Evolutionary conservation across 331 rosid genomes (phyloP), one percentile per base, ranked within the genome.

Genomic region (Rhamnella rubrinervis): DNA sequence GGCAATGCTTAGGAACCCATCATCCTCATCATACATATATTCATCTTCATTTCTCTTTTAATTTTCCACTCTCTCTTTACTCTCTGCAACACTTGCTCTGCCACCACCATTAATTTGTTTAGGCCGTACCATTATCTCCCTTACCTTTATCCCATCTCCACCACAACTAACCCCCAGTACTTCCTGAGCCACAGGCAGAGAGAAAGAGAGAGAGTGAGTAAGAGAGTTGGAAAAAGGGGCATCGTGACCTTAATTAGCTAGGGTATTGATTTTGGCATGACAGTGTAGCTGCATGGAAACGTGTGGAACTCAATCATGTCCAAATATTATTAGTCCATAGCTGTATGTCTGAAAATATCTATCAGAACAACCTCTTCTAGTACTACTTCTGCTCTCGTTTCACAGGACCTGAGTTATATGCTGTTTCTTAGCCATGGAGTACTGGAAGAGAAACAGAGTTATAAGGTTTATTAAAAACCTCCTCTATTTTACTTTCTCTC

Each of bases 1-100:
- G 81, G 97, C 59, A 89, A 87, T 72, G 84, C 88, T 78, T 83
- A 89, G 80, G 87, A 86, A 80, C 46, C 63, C 65, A 78, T 46
- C 44, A 78, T 77, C 74, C 61, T 39, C 70, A 47, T 77, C 81
- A 80, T 83, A n/a, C 70, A 52, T 73, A 82, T 77, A 86, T 82
- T 88, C 84, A 81, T 81, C 39, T 51, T 77, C 73, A 52, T 61
- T 55, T 58, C 21, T 55, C 26, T 64, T 12, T 31, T 46, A 53
- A 31, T 65, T 66, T 62, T 63, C 35, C 56, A 16, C 56, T 10
- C 52, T 63, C 70, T 59, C 63, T 47, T 60, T 53, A 11, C 15
- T n/a, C 66, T 60, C 23, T 39, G 39, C 61, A 59, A 49, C 47
- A 55, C 61, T 56, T 3, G 37, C 82, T 56, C 73, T 80, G 68